These are phyloP conservation scores for Crepidotus variabilis DNA, from an alignment of 768 basidiomycete genomes.

Conservation along the genomic window DNA sequence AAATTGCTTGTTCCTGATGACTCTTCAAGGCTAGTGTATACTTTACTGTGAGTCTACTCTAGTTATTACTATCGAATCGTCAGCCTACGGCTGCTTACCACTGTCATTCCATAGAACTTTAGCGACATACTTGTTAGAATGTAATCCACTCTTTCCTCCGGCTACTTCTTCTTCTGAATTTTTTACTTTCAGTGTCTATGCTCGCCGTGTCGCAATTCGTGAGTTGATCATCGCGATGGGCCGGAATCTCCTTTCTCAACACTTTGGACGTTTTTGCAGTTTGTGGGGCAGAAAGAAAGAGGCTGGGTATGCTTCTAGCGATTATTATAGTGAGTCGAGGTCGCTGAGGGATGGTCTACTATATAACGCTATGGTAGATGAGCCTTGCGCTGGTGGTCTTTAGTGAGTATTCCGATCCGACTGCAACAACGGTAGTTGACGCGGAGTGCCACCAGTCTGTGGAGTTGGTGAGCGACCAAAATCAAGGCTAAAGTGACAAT, in stretches of 20 bases:
- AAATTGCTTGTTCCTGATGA: too few relatives aligned
- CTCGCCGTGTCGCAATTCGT: conserved; percentile 17
- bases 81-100: background rate
- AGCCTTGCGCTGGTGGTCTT: conserved; percentile 9
- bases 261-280: too few relatives aligned
- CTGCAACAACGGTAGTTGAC: too few relatives aligned
- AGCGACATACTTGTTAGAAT: conserved; percentile 20
- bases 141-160: conserved; percentile 11
- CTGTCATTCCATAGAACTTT: conserved; percentile 10
- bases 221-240: too few relatives aligned
- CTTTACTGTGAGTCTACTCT: conserved; percentile 15
- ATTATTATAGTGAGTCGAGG: too few relatives aligned
- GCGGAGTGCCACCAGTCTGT: too few relatives aligned
- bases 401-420: conserved; percentile 2
- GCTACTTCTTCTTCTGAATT: background rate
- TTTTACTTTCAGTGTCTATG: conserved; percentile 17
- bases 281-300: too few relatives aligned
- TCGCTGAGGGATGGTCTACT: too few relatives aligned
- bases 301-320: too few relatives aligned
- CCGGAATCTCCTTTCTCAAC: too few relatives aligned
- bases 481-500: background rate
- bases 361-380: too few relatives aligned
- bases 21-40: conserved; percentile 15
- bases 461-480: background rate
- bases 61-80: background rate